phyloP scores from a whole-genome alignment of 1,284 basidiomycete species.

The Ganoderma sp. region DNA sequence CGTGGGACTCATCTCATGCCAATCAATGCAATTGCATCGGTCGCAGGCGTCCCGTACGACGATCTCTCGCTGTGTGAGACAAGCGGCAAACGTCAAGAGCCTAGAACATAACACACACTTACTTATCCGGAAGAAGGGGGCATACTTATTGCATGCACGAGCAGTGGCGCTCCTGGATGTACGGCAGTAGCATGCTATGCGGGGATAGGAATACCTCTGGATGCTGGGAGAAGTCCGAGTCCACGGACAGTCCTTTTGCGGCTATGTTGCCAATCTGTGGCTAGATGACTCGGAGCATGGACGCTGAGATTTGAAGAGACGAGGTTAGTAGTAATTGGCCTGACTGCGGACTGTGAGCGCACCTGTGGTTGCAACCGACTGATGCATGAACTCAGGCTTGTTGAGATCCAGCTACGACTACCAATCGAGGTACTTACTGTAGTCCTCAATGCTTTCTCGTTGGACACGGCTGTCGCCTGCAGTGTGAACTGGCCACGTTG shows the following conservation, averaged over 20 bases:
- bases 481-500: not conserved
- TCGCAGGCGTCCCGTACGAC: not conserved
- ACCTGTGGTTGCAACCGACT: not conserved
- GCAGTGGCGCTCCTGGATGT: not conserved
- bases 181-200: conserved; percentile 1
- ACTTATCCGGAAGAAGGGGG: not conserved
- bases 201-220: conserved; percentile 5
- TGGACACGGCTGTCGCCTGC: not conserved
- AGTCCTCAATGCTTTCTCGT: not conserved
- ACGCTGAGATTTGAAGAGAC: not conserved
- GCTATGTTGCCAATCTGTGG: not conserved
- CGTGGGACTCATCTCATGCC: not conserved
- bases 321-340: not conserved
- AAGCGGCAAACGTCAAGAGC: not conserved
- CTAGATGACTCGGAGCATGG: not conserved
- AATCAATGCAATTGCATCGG: not conserved
- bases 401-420: not conserved
- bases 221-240: not conserved
- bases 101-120: not conserved
- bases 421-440: not conserved
- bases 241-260: not conserved
- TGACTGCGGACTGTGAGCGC: not conserved
- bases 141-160: too few species aligned
- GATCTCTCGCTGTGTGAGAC: not conserved
- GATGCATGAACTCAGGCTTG: not conserved